phyloP scores from a whole-genome alignment of 768 basidiomycete species.

The Collybia mongolica region DNA sequence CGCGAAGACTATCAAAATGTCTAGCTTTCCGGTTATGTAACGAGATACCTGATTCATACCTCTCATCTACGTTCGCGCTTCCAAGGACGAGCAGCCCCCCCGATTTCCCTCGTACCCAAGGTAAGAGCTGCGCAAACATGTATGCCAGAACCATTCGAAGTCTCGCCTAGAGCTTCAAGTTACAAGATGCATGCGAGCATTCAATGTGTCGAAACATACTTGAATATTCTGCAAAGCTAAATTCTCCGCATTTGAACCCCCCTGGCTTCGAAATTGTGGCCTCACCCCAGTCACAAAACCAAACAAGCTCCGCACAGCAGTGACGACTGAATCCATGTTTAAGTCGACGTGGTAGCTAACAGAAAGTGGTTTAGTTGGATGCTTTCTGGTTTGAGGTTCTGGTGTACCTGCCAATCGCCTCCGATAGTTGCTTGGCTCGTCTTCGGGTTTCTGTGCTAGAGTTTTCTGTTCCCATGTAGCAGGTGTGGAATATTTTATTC shows the following conservation, averaged over 20 bases:
- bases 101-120: constrained; percentile 80
- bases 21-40: not conserved
- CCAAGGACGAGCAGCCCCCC: constrained; percentile 95
- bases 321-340: constrained; percentile 93
- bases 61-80: constrained; percentile 98
- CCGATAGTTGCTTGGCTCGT: constrained; percentile 83
- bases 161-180: constrained; percentile 56
- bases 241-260: constrained; percentile 87
- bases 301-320: constrained; percentile 82
- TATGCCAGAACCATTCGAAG: constrained; percentile 94
- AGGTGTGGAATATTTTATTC: constrained; percentile 89
- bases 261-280: constrained; percentile 79
- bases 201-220: constrained; percentile 30
- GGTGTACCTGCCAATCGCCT: constrained; percentile 84
- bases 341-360: constrained; percentile 88
- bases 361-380: not conserved
- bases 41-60: constrained; percentile 40
- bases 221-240: constrained; percentile 98
- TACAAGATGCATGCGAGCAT: not conserved
- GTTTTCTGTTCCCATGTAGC: constrained; percentile 99
- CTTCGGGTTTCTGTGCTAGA: constrained; percentile 83
- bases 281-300: constrained; percentile 65
- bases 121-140: constrained; percentile 91
- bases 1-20: constrained; percentile 66
- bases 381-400: not conserved